Evolutionary conservation across 441 rosid genomes (phyloP).

Genomic region (Aleurites moluccanus): DNA sequence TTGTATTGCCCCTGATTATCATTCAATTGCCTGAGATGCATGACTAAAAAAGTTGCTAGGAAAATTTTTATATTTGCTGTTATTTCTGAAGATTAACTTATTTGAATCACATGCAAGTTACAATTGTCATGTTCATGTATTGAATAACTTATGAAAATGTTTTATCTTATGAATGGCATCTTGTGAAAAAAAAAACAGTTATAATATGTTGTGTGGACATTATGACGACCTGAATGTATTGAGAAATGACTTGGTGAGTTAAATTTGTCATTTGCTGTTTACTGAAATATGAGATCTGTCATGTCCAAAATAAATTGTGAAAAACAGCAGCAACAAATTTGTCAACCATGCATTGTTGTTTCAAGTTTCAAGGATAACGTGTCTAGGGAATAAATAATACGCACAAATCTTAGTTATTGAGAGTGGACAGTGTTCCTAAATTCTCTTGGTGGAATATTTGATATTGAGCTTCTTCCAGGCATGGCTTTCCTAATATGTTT

Average conservation of each 20-base stretch:
- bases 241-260: not conserved
- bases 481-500: not conserved
- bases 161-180: not conserved
- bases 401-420: not conserved
- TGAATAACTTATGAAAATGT: not conserved
- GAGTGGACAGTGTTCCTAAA: not conserved
- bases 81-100: not conserved
- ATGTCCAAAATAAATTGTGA: not conserved
- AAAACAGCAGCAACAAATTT: not conserved
- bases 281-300: not conserved
- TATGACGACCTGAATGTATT: not conserved
- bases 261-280: not conserved
- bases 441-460: not conserved
- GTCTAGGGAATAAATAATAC: not conserved
- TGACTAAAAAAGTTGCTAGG: not conserved
- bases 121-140: not conserved
- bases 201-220: constrained; percentile 10
- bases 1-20: not conserved
- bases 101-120: not conserved
- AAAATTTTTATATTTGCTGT: not conserved
- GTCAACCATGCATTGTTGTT: not conserved
- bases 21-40: not conserved
- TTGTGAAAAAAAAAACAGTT: not conserved
- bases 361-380: not conserved
- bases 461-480: not conserved